These are phyloP conservation scores for Pyrenula aspistea DNA, from an alignment of 495 filamentous ascomycete genomes.

Conservation along the genomic window DNA sequence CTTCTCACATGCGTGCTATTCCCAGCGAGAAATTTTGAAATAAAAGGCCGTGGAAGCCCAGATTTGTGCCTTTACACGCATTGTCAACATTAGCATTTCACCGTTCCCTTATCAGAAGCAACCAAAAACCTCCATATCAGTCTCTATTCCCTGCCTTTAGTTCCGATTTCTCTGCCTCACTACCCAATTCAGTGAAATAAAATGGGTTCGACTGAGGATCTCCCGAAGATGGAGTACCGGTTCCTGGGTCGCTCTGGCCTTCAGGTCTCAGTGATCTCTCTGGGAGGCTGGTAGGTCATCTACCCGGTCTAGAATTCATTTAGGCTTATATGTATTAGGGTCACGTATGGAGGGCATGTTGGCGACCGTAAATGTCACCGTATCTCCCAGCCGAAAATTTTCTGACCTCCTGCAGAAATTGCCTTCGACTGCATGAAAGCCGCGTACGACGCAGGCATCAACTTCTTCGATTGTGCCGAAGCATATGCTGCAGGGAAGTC, in stretches of 20 bases:
- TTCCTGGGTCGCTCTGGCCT: slow-evolving; percentile 63
- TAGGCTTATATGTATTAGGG: slow-evolving; percentile 10
- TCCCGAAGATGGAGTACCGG: slow-evolving; percentile 63
- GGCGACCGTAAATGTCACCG: slow-evolving; percentile 39
- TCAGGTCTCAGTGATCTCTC: slow-evolving; percentile 61
- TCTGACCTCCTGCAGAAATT: slow-evolving; percentile 29
- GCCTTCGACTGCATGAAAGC: slow-evolving; percentile 60
- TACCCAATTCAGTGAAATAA: neutral
- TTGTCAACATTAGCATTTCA: too few species aligned
- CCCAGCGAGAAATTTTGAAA: too few species aligned
- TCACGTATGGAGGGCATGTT: slow-evolving; percentile 69
- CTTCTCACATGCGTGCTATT: too few species aligned
- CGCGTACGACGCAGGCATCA: slow-evolving; percentile 64
- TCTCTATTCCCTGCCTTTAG: too few species aligned
- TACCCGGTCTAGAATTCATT: neutral
- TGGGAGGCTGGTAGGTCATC: slow-evolving; percentile 47
- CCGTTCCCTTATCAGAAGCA: too few species aligned
- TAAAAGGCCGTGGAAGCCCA: too few species aligned
- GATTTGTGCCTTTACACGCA: too few species aligned
- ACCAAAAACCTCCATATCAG: too few species aligned
- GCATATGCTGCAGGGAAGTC: slow-evolving; percentile 53
- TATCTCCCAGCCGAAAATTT: neutral
- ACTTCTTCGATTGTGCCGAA: slow-evolving; percentile 50
- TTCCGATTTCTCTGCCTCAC: too few species aligned
- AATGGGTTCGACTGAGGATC: slow-evolving; percentile 12